Evolutionary conservation across 345 rosid species (phyloP), one percentile per base, ranked within the genome.

Genomic region (Gossypium stocksii): DNA sequence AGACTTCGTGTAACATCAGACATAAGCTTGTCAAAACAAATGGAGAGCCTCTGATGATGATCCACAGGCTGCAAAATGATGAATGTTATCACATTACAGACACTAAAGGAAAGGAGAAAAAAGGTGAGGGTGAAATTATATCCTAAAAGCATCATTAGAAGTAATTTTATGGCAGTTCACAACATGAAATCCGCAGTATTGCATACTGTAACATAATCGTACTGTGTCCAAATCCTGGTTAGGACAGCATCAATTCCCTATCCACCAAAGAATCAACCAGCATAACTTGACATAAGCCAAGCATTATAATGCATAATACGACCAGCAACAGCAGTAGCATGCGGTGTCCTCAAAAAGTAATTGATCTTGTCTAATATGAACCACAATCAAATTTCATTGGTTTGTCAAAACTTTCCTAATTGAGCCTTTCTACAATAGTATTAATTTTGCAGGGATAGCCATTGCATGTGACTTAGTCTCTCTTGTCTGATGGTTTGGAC

Each of bases 21-120:
- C 99, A 96, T 93, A 80, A 96, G 90, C 78, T 82, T 89, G 86
- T 96, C 98, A 43, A 96, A 96, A 81, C 98, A 96, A 51, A 80
- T 69, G 2, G 89, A 87, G 17, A 93, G 91, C 54, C 98, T 89
- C 78, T 87, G 93, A 79, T 89, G 98, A 68, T 91, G 99, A 81
- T 96, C 98, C 80, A 81, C 83, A 0, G 93, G 88, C 99, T 96
- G 98, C 90, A 84, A 76, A 51, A 80, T 29, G 45, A 79, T 7
- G 71, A 51, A 65, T 38, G 51, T 54, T 34, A 25, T 46, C 19
- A 73, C 51, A 63, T 68, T 7, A 76, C 64, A 38, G 63, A 48
- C 59, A 12, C 67, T 17, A 60, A 68, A 44, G 22, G 27, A 45
- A 72, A 62, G 70, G 45, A 54, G 27, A 45, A 57, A 46, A 73